Evolutionary conservation across 352 stramenopile genomes (phyloP).

Genomic region (Pythium brachiatum): DNA sequence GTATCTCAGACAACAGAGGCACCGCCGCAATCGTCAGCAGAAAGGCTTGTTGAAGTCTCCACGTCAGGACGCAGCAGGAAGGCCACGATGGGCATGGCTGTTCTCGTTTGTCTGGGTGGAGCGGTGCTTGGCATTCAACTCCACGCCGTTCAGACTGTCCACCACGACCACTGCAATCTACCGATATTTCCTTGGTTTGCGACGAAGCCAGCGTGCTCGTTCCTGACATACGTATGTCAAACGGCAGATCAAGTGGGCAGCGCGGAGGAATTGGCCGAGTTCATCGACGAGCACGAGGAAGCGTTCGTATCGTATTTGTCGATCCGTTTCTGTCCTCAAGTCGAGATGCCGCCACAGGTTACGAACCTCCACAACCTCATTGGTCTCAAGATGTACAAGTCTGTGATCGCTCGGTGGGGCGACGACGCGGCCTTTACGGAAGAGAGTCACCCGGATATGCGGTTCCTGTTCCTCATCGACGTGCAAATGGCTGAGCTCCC

Average conservation of each 20-base stretch:
- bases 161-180: slow-evolving; percentile 25
- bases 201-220: slow-evolving; percentile 31
- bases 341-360: slow-evolving; percentile 32
- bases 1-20: not conserved
- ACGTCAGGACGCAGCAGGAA: not conserved
- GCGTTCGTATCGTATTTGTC: slow-evolving; percentile 14
- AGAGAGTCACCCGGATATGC: slow-evolving; percentile 29
- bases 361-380: slow-evolving; percentile 27
- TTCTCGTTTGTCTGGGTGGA: slow-evolving; percentile 19
- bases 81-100: not conserved
- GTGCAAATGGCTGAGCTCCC: slow-evolving; percentile 33
- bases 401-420: slow-evolving; percentile 30
- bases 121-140: slow-evolving; percentile 23
- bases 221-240: slow-evolving; percentile 39
- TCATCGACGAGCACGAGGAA: slow-evolving; percentile 7
- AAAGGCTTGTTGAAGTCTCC: not conserved
- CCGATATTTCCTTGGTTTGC: slow-evolving; percentile 40
- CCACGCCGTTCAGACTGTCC: slow-evolving; percentile 1
- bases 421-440: slow-evolving; percentile 27
- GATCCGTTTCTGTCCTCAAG: slow-evolving; percentile 29
- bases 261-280: slow-evolving; percentile 6
- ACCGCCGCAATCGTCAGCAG: not conserved
- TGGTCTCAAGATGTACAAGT: slow-evolving; percentile 41
- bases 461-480: slow-evolving; percentile 27
- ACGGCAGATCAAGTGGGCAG: not conserved